These are phyloP conservation scores for Camellia lanceoleosa DNA, from an alignment of 148 eudicot genomes.

Conservation along the genomic window DNA sequence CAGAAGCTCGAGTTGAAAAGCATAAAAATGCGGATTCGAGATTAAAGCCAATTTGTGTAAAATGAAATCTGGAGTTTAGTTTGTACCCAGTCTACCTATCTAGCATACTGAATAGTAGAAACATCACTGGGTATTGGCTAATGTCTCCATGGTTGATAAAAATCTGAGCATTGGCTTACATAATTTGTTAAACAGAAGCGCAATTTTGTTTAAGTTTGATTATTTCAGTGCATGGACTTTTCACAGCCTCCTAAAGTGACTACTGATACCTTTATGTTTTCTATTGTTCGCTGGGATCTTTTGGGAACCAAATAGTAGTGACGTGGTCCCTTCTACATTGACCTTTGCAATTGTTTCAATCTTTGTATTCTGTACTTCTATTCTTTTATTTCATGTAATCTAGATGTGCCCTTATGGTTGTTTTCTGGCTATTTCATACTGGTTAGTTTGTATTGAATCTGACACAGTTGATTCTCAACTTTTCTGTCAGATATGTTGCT, in stretches of 20 bases:
- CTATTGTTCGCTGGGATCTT: not conserved
- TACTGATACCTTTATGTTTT: not conserved
- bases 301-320: not conserved
- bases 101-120: not conserved
- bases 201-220: no score
- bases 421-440: not conserved
- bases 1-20: not conserved
- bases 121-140: not conserved
- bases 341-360: not conserved
- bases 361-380: not conserved
- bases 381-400: not conserved
- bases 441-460: not conserved
- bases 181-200: no score
- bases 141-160: not conserved
- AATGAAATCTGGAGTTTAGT: not conserved
- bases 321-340: not conserved
- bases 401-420: not conserved
- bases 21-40: not conserved
- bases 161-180: not conserved
- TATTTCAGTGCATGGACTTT: no score
- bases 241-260: no score
- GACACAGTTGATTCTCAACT: not conserved
- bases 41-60: not conserved
- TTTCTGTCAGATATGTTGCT: slow-evolving; percentile 79
- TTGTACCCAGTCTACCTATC: not conserved